Evolutionary conservation across 139 green algal species (phyloP).

Genomic region (Chlorella sorokiniana): DNA sequence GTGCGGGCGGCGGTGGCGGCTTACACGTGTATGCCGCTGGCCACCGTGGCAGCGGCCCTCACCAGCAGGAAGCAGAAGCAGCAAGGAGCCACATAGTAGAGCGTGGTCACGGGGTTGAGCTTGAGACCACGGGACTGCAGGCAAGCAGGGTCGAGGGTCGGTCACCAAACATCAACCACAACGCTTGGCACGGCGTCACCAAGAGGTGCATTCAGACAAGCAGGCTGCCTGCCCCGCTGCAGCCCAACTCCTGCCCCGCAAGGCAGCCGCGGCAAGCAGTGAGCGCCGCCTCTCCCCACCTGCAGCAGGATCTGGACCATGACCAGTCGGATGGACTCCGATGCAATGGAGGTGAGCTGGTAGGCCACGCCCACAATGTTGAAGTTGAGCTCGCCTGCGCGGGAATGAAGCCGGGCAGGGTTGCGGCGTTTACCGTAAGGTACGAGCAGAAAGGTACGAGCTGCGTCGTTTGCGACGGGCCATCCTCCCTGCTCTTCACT

Average conservation of each 20-base stretch:
- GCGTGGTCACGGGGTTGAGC: slow-evolving; percentile 66
- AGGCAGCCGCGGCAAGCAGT: no score
- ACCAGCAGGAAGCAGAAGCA: slow-evolving; percentile 52
- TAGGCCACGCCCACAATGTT: slow-evolving; percentile 78
- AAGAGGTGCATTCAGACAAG: background rate
- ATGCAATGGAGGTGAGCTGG: slow-evolving; percentile 82
- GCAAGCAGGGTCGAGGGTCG: background rate
- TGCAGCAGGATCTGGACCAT: slow-evolving; percentile 94
- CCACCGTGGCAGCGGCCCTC: background rate
- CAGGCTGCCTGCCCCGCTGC: no score
- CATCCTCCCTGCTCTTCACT: no score
- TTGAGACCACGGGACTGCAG: slow-evolving; percentile 57
- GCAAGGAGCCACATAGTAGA: slow-evolving; percentile 63
- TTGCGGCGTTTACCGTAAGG: background rate
- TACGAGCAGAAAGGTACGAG: background rate
- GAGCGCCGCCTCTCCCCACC: background rate
- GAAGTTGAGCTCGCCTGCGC: slow-evolving; percentile 85
- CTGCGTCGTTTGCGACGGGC: no score
- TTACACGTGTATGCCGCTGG: no score
- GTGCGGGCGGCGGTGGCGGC: no score
- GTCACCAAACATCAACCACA: no score
- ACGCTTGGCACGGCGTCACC: slow-evolving; percentile 47
- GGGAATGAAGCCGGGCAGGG: background rate
- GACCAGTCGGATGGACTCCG: slow-evolving; percentile 78
- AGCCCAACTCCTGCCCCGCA: no score